Percentiles rank a stretch among this genome's conserved stretches.
Conservation (phyloP, 2,329 filamentous ascomycete genomes). For the Zasmidium citrigriseum region DNA sequence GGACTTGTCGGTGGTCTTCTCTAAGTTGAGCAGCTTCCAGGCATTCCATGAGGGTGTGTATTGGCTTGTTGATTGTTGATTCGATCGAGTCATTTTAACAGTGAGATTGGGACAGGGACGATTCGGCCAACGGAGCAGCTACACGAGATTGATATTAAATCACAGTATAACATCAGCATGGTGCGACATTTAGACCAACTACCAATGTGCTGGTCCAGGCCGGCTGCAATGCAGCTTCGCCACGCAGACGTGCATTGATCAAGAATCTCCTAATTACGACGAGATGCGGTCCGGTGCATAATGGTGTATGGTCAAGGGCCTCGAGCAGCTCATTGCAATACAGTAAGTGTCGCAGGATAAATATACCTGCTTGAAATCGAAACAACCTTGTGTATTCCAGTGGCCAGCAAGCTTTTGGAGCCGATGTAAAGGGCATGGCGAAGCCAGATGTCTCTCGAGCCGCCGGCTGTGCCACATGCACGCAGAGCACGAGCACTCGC, state of each 20-base stretch:
- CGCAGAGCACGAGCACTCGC: not conserved
- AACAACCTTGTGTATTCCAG: too few species aligned
- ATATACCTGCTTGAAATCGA: not conserved
- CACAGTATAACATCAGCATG: not conserved
- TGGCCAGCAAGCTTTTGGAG: too few species aligned
- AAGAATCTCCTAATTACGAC: too few species aligned
- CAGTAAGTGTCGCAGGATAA: not conserved
- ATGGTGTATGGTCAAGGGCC: not conserved
- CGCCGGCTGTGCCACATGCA: constrained; percentile 1
- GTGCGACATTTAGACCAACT: not conserved
- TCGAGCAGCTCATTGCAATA: not conserved
- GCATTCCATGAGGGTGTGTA: not conserved
- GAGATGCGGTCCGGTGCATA: not conserved
- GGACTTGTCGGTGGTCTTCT: not conserved
- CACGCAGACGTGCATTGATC: not conserved
- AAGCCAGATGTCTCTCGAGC: not conserved
- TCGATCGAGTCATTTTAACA: not conserved
- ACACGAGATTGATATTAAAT: not conserved
- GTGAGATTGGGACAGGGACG: not conserved
- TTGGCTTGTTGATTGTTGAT: not conserved
- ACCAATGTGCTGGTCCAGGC: not conserved
- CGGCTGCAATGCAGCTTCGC: not conserved
- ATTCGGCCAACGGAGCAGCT: not conserved
- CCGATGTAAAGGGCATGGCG: not conserved
- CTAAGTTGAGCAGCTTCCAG: not conserved